These are phyloP conservation scores for Ceratocystis variospora DNA, from an alignment of 2,329 filamentous ascomycete species.

Conservation along the genomic window DNA sequence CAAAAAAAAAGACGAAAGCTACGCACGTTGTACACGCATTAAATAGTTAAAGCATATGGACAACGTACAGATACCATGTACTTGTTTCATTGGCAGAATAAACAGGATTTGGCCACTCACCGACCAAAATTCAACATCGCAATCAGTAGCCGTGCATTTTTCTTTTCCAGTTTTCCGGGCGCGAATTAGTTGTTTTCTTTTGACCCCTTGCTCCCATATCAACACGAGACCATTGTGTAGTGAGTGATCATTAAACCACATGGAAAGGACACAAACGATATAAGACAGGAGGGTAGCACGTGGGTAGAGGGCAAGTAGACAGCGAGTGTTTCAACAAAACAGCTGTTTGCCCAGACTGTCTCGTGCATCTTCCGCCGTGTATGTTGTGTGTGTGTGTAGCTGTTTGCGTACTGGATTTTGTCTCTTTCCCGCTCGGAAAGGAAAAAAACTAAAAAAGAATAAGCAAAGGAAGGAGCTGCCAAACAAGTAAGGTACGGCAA, in stretches of 20 bases:
- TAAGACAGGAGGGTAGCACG: neutral
- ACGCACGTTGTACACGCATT: neutral
- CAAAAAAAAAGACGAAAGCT: slow-evolving; percentile 1
- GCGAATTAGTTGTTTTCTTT: no score
- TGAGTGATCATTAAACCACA: no score
- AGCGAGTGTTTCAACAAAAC: neutral
- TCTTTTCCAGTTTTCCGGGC: no score
- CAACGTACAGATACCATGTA: no score
- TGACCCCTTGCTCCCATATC: no score
- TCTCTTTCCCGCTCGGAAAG: neutral
- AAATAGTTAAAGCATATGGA: neutral
- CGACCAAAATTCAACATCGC: no score
- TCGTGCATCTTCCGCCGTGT: neutral
- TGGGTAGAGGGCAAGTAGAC: neutral
- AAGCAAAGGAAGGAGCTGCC: neutral
- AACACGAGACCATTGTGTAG: no score
- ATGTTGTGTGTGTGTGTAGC: neutral
- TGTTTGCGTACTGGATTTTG: neutral
- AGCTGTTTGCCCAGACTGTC: neutral
- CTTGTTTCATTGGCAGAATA: no score
- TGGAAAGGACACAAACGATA: no score
- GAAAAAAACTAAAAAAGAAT: neutral
- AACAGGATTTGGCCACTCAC: no score
- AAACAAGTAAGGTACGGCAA: neutral
- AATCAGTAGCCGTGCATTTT: no score